Base-by-base conservation (phyloP, 169 alveolate species). In the Neospora caninum region DNA sequence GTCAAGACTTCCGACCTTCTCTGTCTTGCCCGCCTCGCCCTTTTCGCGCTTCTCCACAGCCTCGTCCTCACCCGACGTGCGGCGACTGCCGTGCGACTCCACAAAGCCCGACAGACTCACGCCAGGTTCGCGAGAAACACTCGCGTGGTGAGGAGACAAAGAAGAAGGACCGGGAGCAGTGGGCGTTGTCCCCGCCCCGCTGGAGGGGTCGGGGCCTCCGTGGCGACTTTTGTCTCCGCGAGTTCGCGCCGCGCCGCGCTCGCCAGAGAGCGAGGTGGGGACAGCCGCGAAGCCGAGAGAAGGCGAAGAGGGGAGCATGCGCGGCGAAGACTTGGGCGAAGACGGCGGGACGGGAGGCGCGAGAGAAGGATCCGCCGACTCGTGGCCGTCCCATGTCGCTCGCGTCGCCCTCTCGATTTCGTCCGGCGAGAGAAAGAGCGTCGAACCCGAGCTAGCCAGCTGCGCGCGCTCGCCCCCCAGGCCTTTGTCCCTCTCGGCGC, bases 341-440 rank as follows among this genome's bases (percentile, higher is more conserved):
- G 93, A 80, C 1, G 97, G 97, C 58, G 97, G 97, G 36, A 96
- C 96, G 16, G 96, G 95, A 10, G 97, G 97, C 18, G 97, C 97
- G 49, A 96, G 80, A 25, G 97, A 91, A 13, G 97, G 97, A 42
- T 96, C 97, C 25, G 94, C 95, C 34, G 97, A 95, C 64, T 96
- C 97, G 39, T 92, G 93, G 42, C 97, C 97, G 34, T 96, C 97
- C 97, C 97, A 96, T n/a, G 97, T 96, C 49, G 97, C 96, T 38
- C 96, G 95, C 34, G 97, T 95, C 36, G 93, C 87, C 20, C 93
- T n/a, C 87, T 96, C 97, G 20, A 96, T 80, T 67, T 92, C 97
- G 18, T 54, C 92, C 16, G 92, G 58, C 36, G 92, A 43, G 34
- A 53, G 80, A 7, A 22, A 7, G 20, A 13, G 49, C 0, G 73